Evolutionary conservation across 2,329 filamentous ascomycete genomes (phyloP).

Genomic region (Didymella exigua): DNA sequence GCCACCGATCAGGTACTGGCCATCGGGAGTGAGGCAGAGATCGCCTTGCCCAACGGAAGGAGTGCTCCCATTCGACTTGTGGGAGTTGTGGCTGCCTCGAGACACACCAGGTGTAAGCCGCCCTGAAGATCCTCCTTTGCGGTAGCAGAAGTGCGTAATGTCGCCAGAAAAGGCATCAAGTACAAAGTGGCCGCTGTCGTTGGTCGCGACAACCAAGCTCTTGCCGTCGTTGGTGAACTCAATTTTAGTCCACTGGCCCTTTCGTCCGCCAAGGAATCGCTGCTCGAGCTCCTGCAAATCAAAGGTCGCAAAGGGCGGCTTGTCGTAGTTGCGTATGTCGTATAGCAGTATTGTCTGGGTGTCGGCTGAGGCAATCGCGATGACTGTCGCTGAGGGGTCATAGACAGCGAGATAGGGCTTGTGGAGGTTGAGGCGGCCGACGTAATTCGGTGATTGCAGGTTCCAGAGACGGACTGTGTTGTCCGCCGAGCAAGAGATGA

Average conservation of each 20-base stretch:
- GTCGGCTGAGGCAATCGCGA: conserved; percentile 83
- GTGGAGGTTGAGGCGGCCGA: conserved; percentile 79
- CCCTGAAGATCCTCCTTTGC: conserved; percentile 53
- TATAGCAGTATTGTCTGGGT: conserved; percentile 85
- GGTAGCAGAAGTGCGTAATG: conserved; percentile 72
- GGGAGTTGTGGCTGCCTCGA: conserved; percentile 58
- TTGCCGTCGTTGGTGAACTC: conserved; percentile 98
- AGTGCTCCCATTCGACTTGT: conserved; percentile 42
- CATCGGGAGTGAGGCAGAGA: conserved; percentile 87
- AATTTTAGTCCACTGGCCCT: conserved; percentile 81
- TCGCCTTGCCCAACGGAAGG: conserved; percentile 66
- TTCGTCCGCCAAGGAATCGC: conserved; percentile 49
- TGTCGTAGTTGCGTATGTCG: conserved; percentile 92
- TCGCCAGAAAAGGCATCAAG: conserved; percentile 90
- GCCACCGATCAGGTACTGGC: conserved; percentile 86
- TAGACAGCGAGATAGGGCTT: conserved; percentile 84
- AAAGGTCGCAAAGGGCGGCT: conserved; percentile 84
- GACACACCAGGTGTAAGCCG: conserved; percentile 52
- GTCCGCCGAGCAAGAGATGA: conserved; percentile 89
- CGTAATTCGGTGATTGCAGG: conserved; percentile 76
- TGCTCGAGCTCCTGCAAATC: conserved; percentile 73
- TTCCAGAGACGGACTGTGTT: conserved; percentile 94
- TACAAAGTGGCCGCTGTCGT: conserved; percentile 82
- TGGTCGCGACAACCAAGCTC: conserved; percentile 80
- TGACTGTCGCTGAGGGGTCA: conserved; percentile 89